Base-by-base conservation (phyloP, 495 filamentous ascomycete genomes). In the Aspergillus cavernicola region DNA sequence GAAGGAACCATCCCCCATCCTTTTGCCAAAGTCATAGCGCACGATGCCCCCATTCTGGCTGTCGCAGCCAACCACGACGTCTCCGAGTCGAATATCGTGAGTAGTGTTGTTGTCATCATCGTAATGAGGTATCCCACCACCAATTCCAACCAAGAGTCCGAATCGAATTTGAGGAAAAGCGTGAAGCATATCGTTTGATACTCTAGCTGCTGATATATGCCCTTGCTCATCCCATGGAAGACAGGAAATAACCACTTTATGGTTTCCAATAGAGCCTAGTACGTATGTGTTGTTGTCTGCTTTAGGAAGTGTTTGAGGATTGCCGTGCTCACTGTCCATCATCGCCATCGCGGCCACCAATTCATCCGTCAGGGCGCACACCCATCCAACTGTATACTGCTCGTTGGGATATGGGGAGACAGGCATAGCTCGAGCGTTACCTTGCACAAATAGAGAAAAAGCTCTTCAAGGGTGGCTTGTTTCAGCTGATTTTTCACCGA, bases 371-470 rank as follows among this genome's bases (percentile, higher is more conserved):
- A 53, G 20, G 3, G 50, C 50, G 18, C 40, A 53, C 6, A 53
- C 31, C 50, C 50, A 53, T 12, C 50, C 50, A 2, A 53, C 40
- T 2, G 50, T 53, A 18, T 53, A 53, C 9, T 41, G 12, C 12
- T 41, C 35, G 15, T 42, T 40, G 18, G 38, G 19, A 13, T 4
- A 40, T 2, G 38, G 38, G n/a, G 38, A 20, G n/a, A n/a, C n/a
- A n/a, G n/a, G n/a, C n/a, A n/a, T n/a, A n/a, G n/a, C n/a, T n/a
- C n/a, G n/a, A n/a, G n/a, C n/a, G n/a, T n/a, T n/a, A n/a, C n/a
- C n/a, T n/a, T n/a, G n/a, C n/a, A n/a, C n/a, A n/a, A n/a, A n/a
- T n/a, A n/a, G n/a, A n/a, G n/a, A n/a, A n/a, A n/a, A n/a, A n/a
- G n/a, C n/a, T n/a, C n/a, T n/a, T n/a, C n/a, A n/a, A n/a, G n/a